A percentile compares a stretch with the other conserved stretches of the same genome.
phyloP scores from a whole-genome alignment of 441 rosid species.

The Mallotus repandus region DNA sequence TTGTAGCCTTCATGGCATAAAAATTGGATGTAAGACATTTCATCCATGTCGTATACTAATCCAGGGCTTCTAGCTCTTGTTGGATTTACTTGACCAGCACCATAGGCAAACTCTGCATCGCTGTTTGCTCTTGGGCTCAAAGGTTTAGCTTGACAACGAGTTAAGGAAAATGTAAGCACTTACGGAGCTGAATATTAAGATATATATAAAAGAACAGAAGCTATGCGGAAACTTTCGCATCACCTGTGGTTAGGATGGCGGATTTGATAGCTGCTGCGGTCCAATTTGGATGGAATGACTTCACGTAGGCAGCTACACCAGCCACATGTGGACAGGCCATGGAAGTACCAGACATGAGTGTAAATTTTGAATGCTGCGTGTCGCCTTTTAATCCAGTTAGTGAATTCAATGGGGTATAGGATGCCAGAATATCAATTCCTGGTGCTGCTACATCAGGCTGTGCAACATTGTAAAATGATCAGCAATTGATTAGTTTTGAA shows the following conservation, averaged over 20 bases:
- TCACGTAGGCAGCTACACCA: slow-evolving; percentile 71
- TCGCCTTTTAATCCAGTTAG: slow-evolving; percentile 70
- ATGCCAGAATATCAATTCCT: slow-evolving; percentile 69
- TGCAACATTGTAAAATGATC: neutral
- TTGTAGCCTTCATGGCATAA: slow-evolving; percentile 70
- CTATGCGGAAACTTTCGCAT: neutral
- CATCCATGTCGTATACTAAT: slow-evolving; percentile 64
- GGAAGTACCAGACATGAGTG: slow-evolving; percentile 73
- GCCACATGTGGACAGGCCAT: slow-evolving; percentile 84
- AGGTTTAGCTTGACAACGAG: slow-evolving; percentile 50
- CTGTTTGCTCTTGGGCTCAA: slow-evolving; percentile 50
- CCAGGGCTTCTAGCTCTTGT: slow-evolving; percentile 67
- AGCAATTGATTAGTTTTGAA: neutral
- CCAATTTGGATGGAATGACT: slow-evolving; percentile 72
- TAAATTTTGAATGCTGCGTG: slow-evolving; percentile 53
- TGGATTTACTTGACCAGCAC: slow-evolving; percentile 69
- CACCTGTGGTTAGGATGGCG: slow-evolving; percentile 74
- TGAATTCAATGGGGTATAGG: slow-evolving; percentile 63
- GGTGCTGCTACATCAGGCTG: slow-evolving; percentile 84
- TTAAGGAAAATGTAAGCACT: slow-evolving; percentile 3
- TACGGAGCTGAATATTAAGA: neutral
- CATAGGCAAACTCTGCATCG: slow-evolving; percentile 58
- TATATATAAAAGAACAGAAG: neutral
- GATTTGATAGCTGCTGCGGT: slow-evolving; percentile 69
- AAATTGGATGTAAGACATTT: slow-evolving; percentile 55